Evolutionary conservation across 2,329 filamentous ascomycete genomes (phyloP).

Genomic region (Fusarium subglutinans): DNA sequence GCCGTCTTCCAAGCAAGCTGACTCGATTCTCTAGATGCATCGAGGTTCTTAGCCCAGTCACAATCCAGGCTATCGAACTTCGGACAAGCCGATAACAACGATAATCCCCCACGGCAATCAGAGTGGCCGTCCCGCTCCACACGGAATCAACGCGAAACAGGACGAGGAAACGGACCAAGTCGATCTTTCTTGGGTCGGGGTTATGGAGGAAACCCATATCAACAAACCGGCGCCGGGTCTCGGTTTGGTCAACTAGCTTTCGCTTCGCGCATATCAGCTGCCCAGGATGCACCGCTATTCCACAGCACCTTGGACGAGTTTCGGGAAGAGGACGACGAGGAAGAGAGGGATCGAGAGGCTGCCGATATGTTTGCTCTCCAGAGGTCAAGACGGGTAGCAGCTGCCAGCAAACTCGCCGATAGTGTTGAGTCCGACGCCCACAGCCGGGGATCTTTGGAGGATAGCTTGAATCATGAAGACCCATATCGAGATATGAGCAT

Average conservation of each 20-base stretch:
- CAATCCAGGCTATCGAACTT: constrained; percentile 87
- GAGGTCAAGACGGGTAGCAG: constrained; percentile 87
- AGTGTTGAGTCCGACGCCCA: constrained; percentile 79
- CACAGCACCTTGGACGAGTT: constrained; percentile 92
- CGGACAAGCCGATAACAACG: constrained; percentile 64
- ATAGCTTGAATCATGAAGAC: constrained; percentile 43
- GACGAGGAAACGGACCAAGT: constrained; percentile 44
- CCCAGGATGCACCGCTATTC: constrained; percentile 89
- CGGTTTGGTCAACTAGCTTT: constrained; percentile 79
- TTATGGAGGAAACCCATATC: constrained; percentile 79
- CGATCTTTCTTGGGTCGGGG: constrained; percentile 57
- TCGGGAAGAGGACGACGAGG: constrained; percentile 91
- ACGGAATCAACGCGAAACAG: constrained; percentile 46
- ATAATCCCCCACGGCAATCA: constrained; percentile 39
- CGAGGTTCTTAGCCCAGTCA: constrained; percentile 94
- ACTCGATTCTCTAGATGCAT: constrained; percentile 75
- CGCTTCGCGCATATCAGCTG: constrained; percentile 75
- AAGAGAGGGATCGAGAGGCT: constrained; percentile 87
- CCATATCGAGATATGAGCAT: constrained; percentile 59
- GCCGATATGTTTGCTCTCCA: constrained; percentile 95
- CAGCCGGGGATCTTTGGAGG: constrained; percentile 50
- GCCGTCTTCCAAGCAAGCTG: constrained; percentile 5
- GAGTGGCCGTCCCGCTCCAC: constrained; percentile 50
- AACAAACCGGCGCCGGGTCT: constrained; percentile 75
- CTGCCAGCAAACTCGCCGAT: constrained; percentile 82